Percentiles rank a stretch among this genome's conserved stretches.
These are phyloP conservation scores for Myxozyma geophila DNA, from an alignment of 805 yeast species.

Conservation along the genomic window DNA sequence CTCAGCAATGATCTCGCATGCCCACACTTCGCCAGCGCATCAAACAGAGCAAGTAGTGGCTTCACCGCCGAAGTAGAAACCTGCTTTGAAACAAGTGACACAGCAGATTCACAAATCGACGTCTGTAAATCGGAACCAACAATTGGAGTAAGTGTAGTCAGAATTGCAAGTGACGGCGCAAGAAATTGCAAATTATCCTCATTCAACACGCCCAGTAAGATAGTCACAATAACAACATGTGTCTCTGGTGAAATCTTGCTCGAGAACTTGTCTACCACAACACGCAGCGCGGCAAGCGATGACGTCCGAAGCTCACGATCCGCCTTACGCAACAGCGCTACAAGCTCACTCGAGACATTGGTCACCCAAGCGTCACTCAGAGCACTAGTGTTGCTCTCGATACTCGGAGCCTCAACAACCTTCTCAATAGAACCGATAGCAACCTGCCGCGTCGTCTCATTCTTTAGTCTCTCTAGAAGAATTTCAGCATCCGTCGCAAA, in stretches of 20 bases:
- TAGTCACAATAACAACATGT: conserved; percentile 25
- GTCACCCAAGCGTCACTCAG: conserved; percentile 39
- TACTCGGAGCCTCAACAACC: conserved; percentile 37
- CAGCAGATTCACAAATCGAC: conserved; percentile 9
- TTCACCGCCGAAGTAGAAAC: conserved; percentile 13
- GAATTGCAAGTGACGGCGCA: conserved; percentile 23
- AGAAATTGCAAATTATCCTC: conserved; percentile 29
- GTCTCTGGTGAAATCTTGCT: neutral
- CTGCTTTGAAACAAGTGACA: conserved; percentile 7
- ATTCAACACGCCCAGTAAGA: conserved; percentile 12
- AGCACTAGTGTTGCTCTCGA: conserved; percentile 19
- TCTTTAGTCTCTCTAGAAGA: conserved; percentile 45
- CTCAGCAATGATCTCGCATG: conserved; percentile 8
- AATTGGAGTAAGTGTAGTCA: conserved; percentile 12
- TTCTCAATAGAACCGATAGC: conserved; percentile 43
- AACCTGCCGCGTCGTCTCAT: conserved; percentile 46
- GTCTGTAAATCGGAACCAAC: conserved; percentile 1
- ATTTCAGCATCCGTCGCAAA: conserved; percentile 44
- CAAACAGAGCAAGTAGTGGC: conserved; percentile 20
- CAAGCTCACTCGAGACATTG: conserved; percentile 31
- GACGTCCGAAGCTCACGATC: conserved; percentile 39
- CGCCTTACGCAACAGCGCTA: conserved; percentile 36
- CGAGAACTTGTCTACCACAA: conserved; percentile 18
- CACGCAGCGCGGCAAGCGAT: conserved; percentile 36
- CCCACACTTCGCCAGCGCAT: conserved; percentile 15